Evolutionary conservation across 2,329 filamentous ascomycete species (phyloP).

Genomic region (Alternaria panax): DNA sequence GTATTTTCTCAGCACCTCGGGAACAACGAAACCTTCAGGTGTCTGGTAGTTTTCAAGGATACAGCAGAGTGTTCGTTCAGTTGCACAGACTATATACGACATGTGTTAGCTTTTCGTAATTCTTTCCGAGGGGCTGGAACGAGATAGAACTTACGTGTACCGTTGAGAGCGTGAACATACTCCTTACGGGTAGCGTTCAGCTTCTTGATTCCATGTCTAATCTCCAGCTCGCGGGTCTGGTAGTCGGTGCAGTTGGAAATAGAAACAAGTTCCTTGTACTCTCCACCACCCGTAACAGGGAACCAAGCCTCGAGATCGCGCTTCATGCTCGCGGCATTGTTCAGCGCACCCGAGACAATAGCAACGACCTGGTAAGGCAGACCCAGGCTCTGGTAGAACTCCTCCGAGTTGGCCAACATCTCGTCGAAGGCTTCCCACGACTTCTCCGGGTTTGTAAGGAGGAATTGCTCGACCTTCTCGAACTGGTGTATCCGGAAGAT

Average conservation of each 20-base stretch:
- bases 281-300: slow-evolving; percentile 66
- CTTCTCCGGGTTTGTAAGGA: slow-evolving; percentile 74
- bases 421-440: slow-evolving; percentile 93
- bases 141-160: slow-evolving; percentile 57
- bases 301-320: slow-evolving; percentile 92
- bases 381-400: slow-evolving; percentile 90
- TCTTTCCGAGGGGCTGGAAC: background rate
- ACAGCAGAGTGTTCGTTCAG: slow-evolving; percentile 91
- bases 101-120: background rate
- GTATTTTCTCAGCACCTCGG: slow-evolving; percentile 62
- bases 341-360: slow-evolving; percentile 87
- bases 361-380: slow-evolving; percentile 91
- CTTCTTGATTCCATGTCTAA: slow-evolving; percentile 87
- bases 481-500: slow-evolving; percentile 99
- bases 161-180: slow-evolving; percentile 93
- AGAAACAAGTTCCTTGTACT: slow-evolving; percentile 98
- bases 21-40: slow-evolving; percentile 66
- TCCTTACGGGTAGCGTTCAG: slow-evolving; percentile 78
- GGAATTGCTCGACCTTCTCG: slow-evolving; percentile 65
- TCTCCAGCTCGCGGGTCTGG: slow-evolving; percentile 91
- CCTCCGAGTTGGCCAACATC: slow-evolving; percentile 90
- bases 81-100: slow-evolving; percentile 70
- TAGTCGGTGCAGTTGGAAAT: slow-evolving; percentile 99
- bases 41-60: slow-evolving; percentile 97
- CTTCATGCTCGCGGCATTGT: slow-evolving; percentile 72